Evolutionary conservation across 768 basidiomycete species (phyloP).

Genomic region (Hygrophoropsis aurantiaca): DNA sequence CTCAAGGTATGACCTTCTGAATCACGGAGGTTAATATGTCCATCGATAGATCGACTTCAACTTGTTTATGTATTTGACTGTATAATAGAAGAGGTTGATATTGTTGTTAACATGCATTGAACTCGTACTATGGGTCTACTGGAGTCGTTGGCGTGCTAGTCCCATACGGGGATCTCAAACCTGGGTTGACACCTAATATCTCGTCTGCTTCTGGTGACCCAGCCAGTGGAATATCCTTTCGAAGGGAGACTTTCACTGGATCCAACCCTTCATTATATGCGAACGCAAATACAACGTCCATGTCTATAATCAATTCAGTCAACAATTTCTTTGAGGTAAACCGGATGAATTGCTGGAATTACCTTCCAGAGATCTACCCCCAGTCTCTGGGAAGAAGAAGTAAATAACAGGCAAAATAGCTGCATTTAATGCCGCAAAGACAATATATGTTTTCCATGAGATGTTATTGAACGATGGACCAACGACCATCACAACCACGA

Average conservation of each 20-base stretch:
- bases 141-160: no score
- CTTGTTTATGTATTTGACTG: no score
- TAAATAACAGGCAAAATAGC: constrained; percentile 6
- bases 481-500: constrained; percentile 10
- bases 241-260: constrained; percentile 29
- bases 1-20: no score
- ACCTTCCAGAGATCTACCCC: constrained; percentile 11
- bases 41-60: no score
- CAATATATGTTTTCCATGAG: constrained; percentile 9
- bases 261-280: constrained; percentile 33
- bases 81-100: no score
- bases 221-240: constrained; percentile 30
- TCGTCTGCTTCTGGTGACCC: constrained; percentile 34
- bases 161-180: no score
- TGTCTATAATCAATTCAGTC: constrained; percentile 15
- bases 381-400: constrained; percentile 11
- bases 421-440: constrained; percentile 7
- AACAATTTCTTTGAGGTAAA: no score
- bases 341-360: background rate
- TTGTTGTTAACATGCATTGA: no score
- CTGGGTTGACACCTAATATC: constrained; percentile 25
- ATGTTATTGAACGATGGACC: constrained; percentile 10
- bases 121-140: no score
- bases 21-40: no score
- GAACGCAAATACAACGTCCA: constrained; percentile 34